Evolutionary conservation across 768 basidiomycete genomes (phyloP).

Genomic region (Coprinopsis cinerea): DNA sequence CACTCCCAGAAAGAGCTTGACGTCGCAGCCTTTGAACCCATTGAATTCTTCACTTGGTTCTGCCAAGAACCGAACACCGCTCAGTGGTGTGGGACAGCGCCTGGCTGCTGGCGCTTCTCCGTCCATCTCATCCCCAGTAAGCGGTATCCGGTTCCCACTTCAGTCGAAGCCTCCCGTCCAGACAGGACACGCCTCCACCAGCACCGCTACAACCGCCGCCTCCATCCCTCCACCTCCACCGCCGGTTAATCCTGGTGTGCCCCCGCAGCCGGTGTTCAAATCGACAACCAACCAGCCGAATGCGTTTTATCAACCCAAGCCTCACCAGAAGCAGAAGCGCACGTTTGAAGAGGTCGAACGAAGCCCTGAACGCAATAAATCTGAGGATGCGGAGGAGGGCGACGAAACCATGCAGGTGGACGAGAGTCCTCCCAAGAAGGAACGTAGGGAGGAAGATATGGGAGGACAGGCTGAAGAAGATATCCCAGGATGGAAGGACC

Average conservation of each 20-base stretch:
- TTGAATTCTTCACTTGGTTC: slow-evolving; percentile 15
- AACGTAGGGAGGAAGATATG: slow-evolving; percentile 12
- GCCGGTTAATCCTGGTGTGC: not conserved
- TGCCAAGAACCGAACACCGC: slow-evolving; percentile 17
- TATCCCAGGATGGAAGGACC: not conserved
- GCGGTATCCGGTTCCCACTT: slow-evolving; percentile 22
- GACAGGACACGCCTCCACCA: slow-evolving; percentile 13
- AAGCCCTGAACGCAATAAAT: not conserved
- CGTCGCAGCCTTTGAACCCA: slow-evolving; percentile 8
- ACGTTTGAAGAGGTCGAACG: slow-evolving; percentile 21
- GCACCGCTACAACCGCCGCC: slow-evolving; percentile 9
- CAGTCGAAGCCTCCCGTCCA: slow-evolving; percentile 4
- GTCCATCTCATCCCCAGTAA: slow-evolving; percentile 24
- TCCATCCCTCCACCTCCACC: not conserved
- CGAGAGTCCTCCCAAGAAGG: not conserved
- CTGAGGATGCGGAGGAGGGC: not conserved
- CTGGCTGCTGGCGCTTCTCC: slow-evolving; percentile 17
- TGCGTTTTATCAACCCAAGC: slow-evolving; percentile 61
- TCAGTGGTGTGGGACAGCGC: slow-evolving; percentile 23
- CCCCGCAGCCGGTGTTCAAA: slow-evolving; percentile 28
- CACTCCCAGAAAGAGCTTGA: slow-evolving; percentile 26
- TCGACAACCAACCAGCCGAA: slow-evolving; percentile 52
- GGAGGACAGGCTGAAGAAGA: slow-evolving; percentile 19
- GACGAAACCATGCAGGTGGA: not conserved
- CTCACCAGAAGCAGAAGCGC: slow-evolving; percentile 25